Evolutionary conservation across 2,329 filamentous ascomycete species (phyloP).

Genomic region (Phaeosphaeriaceae sp.): DNA sequence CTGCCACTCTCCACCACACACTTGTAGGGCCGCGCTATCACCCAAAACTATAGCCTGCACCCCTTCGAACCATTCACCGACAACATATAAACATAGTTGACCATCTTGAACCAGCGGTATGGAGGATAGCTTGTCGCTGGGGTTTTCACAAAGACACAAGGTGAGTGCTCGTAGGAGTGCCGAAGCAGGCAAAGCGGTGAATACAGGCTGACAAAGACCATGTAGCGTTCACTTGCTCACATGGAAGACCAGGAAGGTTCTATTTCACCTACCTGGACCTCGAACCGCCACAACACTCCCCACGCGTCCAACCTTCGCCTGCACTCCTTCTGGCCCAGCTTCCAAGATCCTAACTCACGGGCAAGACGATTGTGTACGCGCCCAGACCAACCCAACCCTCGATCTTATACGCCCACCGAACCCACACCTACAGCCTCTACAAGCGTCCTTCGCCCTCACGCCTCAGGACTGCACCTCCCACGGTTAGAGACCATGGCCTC

Average conservation of each 20-base stretch:
- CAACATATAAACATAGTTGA: not conserved
- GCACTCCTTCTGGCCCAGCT: conserved; percentile 3
- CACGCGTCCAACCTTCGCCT: conserved; percentile 3
- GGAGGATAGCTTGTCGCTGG: conserved; percentile 38
- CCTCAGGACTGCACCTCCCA: conserved; percentile 30
- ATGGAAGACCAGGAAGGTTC: conserved; percentile 39
- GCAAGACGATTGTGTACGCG: not conserved
- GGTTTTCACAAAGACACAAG: conserved; percentile 44
- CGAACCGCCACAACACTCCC: not conserved
- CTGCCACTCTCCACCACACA: conserved; percentile 6
- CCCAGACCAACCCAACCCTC: too few species aligned
- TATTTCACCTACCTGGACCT: conserved; percentile 34
- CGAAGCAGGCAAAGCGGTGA: conserved; percentile 6
- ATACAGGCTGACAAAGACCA: conserved; percentile 16
- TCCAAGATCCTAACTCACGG: not conserved
- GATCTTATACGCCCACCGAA: too few species aligned
- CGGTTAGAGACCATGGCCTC: conserved; percentile 35
- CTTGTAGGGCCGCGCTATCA: conserved; percentile 4
- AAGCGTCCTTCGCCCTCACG: conserved; percentile 10
- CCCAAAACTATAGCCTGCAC: conserved; percentile 1
- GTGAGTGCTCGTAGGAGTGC: conserved; percentile 25
- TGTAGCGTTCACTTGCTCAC: conserved; percentile 43
- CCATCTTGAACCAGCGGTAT: conserved; percentile 28
- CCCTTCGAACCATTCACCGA: not conserved
- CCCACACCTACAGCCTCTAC: not conserved